phyloP scores from a whole-genome alignment of 768 basidiomycete genomes.

The Naematelia aurantialba region DNA sequence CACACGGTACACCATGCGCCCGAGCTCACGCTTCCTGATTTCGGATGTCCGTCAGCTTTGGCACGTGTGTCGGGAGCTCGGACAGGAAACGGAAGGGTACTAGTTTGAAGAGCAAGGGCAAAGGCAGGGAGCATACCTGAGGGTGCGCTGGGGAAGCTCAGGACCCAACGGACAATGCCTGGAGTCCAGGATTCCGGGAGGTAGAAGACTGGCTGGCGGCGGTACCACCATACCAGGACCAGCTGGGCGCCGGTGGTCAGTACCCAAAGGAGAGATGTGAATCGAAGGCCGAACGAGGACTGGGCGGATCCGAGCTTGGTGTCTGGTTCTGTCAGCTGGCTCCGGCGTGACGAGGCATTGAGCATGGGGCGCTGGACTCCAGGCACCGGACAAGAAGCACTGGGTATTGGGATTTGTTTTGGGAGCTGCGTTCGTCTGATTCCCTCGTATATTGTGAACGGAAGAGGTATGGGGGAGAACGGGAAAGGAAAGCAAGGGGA shows the following conservation, averaged over 20 bases:
- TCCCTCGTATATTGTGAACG: too few species aligned
- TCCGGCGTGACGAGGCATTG: too few species aligned
- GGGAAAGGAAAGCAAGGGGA: too few species aligned
- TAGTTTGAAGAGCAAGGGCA: background rate
- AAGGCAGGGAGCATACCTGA: conserved; percentile 56
- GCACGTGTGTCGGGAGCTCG: background rate
- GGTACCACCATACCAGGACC: conserved; percentile 83
- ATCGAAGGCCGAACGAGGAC: conserved; percentile 64
- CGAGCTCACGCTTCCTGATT: conserved; percentile 80
- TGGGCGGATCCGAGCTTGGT: conserved; percentile 61
- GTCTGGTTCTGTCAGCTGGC: conserved; percentile 55
- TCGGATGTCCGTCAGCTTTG: conserved; percentile 3
- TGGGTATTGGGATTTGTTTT: too few species aligned
- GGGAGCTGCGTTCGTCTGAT: too few species aligned
- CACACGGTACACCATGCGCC: conserved; percentile 96
- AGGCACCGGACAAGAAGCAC: too few species aligned
- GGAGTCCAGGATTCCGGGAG: conserved; percentile 81
- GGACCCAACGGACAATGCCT: conserved; percentile 79
- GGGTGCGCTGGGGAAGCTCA: conserved; percentile 87
- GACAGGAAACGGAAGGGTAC: background rate
- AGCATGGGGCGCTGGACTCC: too few species aligned
- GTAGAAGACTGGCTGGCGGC: conserved; percentile 86
- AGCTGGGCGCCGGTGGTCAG: conserved; percentile 84
- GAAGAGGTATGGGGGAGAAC: too few species aligned
- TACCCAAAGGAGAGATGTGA: conserved; percentile 72